These are phyloP conservation scores for Amanita bisporigera DNA, from an alignment of 1,284 basidiomycete genomes.

Conservation along the genomic window DNA sequence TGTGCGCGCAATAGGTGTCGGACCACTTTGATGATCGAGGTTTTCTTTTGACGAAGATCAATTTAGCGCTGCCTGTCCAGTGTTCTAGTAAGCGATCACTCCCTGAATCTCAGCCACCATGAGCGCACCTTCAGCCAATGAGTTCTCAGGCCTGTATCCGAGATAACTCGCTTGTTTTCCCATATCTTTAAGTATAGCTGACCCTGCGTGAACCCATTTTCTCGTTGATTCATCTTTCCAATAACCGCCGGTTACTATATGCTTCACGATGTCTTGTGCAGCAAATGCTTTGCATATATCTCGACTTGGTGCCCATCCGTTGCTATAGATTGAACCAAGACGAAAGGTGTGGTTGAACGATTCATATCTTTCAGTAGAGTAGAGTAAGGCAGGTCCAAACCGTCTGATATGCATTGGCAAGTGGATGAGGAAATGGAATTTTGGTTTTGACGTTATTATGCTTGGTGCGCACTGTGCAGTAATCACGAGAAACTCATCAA, in stretches of 20 bases:
- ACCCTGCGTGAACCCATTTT: not conserved
- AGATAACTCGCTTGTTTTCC: not conserved
- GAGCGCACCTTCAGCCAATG: not conserved
- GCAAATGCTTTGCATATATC: constrained; percentile 30
- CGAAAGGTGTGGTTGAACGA: constrained; percentile 48
- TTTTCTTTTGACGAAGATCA: no score
- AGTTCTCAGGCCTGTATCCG: not conserved
- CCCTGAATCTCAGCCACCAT: no score
- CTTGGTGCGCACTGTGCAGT: constrained; percentile 38
- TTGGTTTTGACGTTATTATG: constrained; percentile 39
- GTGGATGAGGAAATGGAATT: constrained; percentile 46
- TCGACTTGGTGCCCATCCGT: constrained; percentile 46
- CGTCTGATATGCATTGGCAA: constrained; percentile 36
- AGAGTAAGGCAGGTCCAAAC: constrained; percentile 43
- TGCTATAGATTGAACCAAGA: constrained; percentile 40
- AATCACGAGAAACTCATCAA: constrained; percentile 42
- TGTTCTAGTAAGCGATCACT: no score
- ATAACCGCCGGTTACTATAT: not conserved
- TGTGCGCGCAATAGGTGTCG: no score
- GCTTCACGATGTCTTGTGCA: not conserved
- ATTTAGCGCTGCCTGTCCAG: no score
- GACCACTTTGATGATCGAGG: no score
- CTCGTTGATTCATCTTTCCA: not conserved
- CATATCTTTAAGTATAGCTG: not conserved
- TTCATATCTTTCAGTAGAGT: constrained; percentile 46